A percentile compares a stretch with the other conserved stretches of the same genome.
Conservation (phyloP, 106 monocot genomes). For the Dioscorea zingiberensis region DNA sequence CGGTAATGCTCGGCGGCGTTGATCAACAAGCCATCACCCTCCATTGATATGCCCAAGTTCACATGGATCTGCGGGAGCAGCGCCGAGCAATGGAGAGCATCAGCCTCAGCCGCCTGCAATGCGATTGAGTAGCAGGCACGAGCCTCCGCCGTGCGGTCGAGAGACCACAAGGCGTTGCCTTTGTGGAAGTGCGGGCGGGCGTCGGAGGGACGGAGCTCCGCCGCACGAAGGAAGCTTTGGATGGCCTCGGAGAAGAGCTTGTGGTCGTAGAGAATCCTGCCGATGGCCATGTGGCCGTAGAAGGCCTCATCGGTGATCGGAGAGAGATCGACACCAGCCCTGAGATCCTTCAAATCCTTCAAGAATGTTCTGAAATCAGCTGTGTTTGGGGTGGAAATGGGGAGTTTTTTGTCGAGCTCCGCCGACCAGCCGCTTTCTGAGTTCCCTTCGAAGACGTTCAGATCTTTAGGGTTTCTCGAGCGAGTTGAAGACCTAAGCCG, state of each 20-base stretch:
- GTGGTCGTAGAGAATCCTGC: slow-evolving; percentile 14
- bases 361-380: slow-evolving; percentile 3
- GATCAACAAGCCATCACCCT: slow-evolving; percentile 28
- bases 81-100: slow-evolving; percentile 13
- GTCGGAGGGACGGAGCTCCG: slow-evolving; percentile 15
- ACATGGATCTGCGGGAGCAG: slow-evolving; percentile 38
- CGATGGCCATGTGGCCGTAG: slow-evolving; percentile 30
- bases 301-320: slow-evolving; percentile 13
- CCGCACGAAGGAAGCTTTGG: slow-evolving; percentile 20
- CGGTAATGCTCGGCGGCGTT: slow-evolving; percentile 38
- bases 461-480: not conserved
- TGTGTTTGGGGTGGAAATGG: not conserved
- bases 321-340: slow-evolving; percentile 11
- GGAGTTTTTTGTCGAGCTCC: slow-evolving; percentile 1
- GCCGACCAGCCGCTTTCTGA: slow-evolving; percentile 16
- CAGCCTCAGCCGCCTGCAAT: slow-evolving; percentile 20
- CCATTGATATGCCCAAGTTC: slow-evolving; percentile 29
- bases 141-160: slow-evolving; percentile 6
- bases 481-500: not conserved
- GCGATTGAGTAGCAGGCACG: slow-evolving; percentile 9
- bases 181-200: slow-evolving; percentile 10
- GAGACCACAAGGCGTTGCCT: slow-evolving; percentile 11
- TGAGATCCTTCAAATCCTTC: slow-evolving; percentile 20
- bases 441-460: slow-evolving; percentile 3
- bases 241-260: slow-evolving; percentile 11